phyloP scores from a whole-genome alignment of 2,329 filamentous ascomycete species.

The Verticillium zaregamsianum region DNA sequence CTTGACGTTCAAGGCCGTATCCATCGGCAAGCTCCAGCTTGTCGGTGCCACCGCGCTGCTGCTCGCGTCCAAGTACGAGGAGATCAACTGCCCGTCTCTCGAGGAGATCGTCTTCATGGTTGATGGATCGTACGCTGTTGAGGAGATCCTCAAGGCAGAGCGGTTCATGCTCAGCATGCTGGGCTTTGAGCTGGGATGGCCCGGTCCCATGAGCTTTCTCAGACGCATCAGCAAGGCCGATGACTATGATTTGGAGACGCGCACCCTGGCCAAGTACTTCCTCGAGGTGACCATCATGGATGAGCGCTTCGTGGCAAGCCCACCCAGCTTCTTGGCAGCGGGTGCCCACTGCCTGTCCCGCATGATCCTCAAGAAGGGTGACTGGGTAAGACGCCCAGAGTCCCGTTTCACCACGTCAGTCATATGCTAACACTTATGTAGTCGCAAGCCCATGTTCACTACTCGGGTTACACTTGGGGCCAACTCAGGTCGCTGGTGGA shows the following conservation, averaged over 20 bases:
- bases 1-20: conserved; percentile 90
- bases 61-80: conserved; percentile 95
- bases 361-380: conserved; percentile 83
- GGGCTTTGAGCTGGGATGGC: conserved; percentile 92
- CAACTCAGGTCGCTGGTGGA: conserved; percentile 76
- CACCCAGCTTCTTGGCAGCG: conserved; percentile 85
- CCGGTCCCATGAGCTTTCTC: conserved; percentile 98
- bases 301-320: conserved; percentile 88
- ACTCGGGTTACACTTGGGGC: conserved; percentile 85
- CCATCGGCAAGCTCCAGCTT: conserved; percentile 88
- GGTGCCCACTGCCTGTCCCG: conserved; percentile 90
- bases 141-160: conserved; percentile 96
- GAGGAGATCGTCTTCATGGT: conserved; percentile 99
- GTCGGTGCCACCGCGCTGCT: conserved; percentile 95
- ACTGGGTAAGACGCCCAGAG: conserved; percentile 68
- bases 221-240: conserved; percentile 97
- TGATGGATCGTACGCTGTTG: conserved; percentile 79
- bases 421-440: conserved; percentile 38
- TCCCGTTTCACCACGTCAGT: background rate
- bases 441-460: conserved; percentile 81
- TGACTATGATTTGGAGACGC: conserved; percentile 92
- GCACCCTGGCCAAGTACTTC: conserved; percentile 96
- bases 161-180: conserved; percentile 98
- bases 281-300: conserved; percentile 97
- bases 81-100: conserved; percentile 95